Percentiles rank a stretch among this genome's conserved stretches.
phyloP scores from a whole-genome alignment of 495 filamentous ascomycete species.

The Hypoxylon subgilvum region DNA sequence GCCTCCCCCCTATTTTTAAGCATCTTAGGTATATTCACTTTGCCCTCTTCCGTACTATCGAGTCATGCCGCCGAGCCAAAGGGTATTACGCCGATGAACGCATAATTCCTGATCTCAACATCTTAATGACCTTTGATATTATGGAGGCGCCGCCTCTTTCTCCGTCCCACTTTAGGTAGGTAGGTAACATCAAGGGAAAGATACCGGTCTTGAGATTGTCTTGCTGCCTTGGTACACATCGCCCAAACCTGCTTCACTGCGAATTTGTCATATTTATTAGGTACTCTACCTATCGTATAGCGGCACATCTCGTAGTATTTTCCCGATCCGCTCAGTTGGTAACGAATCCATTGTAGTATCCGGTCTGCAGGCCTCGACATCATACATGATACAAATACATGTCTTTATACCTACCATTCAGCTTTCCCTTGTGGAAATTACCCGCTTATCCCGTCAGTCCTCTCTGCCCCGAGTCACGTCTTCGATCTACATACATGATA shows the following conservation, averaged over 20 bases:
- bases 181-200: constrained; percentile 9
- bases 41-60: constrained; percentile 14
- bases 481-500: constrained; percentile 30
- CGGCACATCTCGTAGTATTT: constrained; percentile 12
- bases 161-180: constrained; percentile 28
- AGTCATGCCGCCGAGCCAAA: constrained; percentile 10
- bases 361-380: constrained; percentile 11
- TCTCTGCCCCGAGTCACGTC: constrained; percentile 19
- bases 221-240: constrained; percentile 7
- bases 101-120: neutral
- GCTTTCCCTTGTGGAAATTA: constrained; percentile 8
- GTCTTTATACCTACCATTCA: too few species aligned
- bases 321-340: constrained; percentile 29
- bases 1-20: neutral
- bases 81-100: constrained; percentile 8
- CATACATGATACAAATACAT: constrained; percentile 10
- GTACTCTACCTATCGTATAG: neutral
- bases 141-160: constrained; percentile 10
- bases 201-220: neutral
- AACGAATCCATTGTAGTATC: constrained; percentile 25
- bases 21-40: constrained; percentile 2
- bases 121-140: constrained; percentile 3
- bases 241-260: neutral
- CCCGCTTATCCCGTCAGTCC: constrained; percentile 36
- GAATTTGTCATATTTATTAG: constrained; percentile 11